Percentiles rank a stretch among this genome's conserved stretches.
These are phyloP conservation scores for Phytopythium cucurbitacearum DNA, from an alignment of 352 stramenopile genomes.

Conservation along the genomic window DNA sequence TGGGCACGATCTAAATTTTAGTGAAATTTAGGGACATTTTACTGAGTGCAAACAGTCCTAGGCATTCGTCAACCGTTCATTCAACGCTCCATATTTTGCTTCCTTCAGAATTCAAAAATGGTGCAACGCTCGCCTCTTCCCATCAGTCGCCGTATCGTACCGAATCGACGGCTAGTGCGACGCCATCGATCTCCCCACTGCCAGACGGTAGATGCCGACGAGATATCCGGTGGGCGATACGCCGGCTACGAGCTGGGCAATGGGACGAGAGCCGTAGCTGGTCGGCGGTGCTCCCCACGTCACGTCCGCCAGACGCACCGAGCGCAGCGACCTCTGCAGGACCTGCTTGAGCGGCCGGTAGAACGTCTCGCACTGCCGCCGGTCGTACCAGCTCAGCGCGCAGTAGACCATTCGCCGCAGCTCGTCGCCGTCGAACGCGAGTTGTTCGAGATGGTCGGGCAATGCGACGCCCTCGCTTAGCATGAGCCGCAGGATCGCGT, in stretches of 20 bases:
- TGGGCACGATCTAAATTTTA: too few species aligned
- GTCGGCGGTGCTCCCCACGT: background rate
- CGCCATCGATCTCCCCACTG: background rate
- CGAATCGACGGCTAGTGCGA: too few species aligned
- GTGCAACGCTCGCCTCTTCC: background rate
- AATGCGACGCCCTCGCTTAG: constrained; percentile 4
- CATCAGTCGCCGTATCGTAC: background rate
- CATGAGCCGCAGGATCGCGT: constrained; percentile 11
- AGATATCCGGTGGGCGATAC: background rate
- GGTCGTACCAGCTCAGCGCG: constrained; percentile 12
- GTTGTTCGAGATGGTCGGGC: constrained; percentile 1
- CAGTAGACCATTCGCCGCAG: constrained; percentile 7
- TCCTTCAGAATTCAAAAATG: too few species aligned
- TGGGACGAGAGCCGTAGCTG: background rate
- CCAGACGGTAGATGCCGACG: background rate
- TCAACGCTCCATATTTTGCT: background rate
- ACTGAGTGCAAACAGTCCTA: too few species aligned
- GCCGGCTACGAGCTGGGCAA: constrained; percentile 2
- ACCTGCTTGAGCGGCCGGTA: constrained; percentile 9
- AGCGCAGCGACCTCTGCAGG: constrained; percentile 2
- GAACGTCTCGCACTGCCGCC: constrained; percentile 12
- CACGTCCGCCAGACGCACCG: constrained; percentile 6
- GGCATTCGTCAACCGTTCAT: too few species aligned
- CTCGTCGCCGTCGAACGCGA: background rate
- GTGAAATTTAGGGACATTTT: too few species aligned